Base-by-base conservation (phyloP, 441 rosid genomes). In the Cnidoscolus chayamansa region DNA sequence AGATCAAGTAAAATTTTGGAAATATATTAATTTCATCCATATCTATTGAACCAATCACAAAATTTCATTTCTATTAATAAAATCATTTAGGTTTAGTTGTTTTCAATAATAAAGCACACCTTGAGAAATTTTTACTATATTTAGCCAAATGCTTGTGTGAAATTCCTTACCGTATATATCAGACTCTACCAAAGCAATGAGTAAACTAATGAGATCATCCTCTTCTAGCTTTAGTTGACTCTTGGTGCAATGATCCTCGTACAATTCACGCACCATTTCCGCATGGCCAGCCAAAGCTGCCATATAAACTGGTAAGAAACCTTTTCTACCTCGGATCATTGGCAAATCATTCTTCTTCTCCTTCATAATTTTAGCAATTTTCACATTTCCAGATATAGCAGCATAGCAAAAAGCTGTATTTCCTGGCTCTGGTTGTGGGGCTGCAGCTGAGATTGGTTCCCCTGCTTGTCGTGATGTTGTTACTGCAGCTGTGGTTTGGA, bases 331-430 rank as follows among this genome's bases (percentile, higher is more conserved):
- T 72, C 76, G 47, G 10, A 63, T 58, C 63, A 17, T 58, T 1
- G 71, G 59, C 50, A 73, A 35, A 15, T 1, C 5, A 1, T 20
- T 32, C 31, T 66, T 78, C 43, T 62, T 75, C 0, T 54, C 20
- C 0, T 73, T 65, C 83, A 80, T 56, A 1, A 43, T 48, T 51
- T 76, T 35, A 4, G 82, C 83, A 9, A 80, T 75, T 10, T 75
- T 59, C 10, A 70, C 25, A 25, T 61, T 45, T 48, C 78, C 67
- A 0, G 81, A 67, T 10, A 83, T 70, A 35, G 81, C 75, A 0
- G 84, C 71, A 2, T 69, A 61, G 55, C 70, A 74, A 37, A 78
- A 74, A 0, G 72, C 78, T 0, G 84, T 78, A 55, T 77, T 72
- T 5, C 67, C 49, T 6, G 4, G 45, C 7, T 40, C 45, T 40